Base-by-base conservation (phyloP, 768 basidiomycete species). In the Leucocoprinus sp. region DNA sequence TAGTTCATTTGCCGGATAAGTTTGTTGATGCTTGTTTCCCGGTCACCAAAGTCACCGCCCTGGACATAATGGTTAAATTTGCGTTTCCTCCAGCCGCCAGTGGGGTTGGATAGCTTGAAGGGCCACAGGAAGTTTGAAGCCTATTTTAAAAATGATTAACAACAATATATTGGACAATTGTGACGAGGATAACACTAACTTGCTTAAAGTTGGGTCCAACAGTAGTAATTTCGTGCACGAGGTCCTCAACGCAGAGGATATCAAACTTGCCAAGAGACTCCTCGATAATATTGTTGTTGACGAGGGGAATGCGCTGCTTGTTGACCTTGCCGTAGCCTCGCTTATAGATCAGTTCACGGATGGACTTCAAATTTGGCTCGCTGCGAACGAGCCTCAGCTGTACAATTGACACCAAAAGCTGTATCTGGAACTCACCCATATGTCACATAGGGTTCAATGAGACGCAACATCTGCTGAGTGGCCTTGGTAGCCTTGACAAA, bases 141-240 rank as follows among this genome's bases (percentile, higher is more conserved):
- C 84, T 86, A 34, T 14, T 37, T 29, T 21, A 33, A 28, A 12
- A 6, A 40, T 40, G 8, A 53, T 53, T 9, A 61, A 17, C 18
- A 24, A 49, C 19, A 26, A 5, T 8, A 19, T 15, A 28, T 22
- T 36, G 5, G 1, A 12, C 28, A 38, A n/a, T 3, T 43, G 4
- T 22, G 14, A 23, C 23, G n/a, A n/a, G n/a, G n/a, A 5, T 5
- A 31, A 14, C n/a, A 65, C 82, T 50, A 39, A 82, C 92, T 80
- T 96, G 91, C 74, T 98, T 98, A 81, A 99, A 99, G 77, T 97
- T 92, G 60, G 96, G 95, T 59, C 96, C 96, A 49, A 82, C 81
- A 48, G 87, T 93, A 66, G 80, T 72, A 59, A 99, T 93, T 71
- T 98, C 96, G 72, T 97, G 93, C 43, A 98, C 85, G 53, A 99